Evolutionary conservation across 768 basidiomycete genomes (phyloP).

Genomic region (Suillus hirtellus): DNA sequence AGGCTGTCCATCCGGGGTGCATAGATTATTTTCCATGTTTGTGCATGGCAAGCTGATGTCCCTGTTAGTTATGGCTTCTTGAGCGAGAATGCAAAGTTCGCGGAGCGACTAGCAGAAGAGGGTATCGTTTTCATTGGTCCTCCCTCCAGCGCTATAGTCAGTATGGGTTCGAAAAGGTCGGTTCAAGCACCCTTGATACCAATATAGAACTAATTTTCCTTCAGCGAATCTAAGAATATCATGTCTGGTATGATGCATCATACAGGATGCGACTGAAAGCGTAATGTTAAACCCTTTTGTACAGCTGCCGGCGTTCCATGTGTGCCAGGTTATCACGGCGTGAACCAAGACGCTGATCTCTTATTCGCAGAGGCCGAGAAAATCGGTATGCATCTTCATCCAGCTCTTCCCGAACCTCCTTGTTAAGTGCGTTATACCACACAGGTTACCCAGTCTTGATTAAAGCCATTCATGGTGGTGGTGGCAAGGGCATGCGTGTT

Average conservation of each 20-base stretch:
- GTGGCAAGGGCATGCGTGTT: constrained; percentile 93
- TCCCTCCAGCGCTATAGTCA: constrained; percentile 81
- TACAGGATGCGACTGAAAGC: not conserved
- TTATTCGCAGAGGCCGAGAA: constrained; percentile 67
- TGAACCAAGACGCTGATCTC: constrained; percentile 72
- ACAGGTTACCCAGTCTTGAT: constrained; percentile 88
- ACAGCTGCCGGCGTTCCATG: constrained; percentile 87
- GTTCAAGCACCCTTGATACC: constrained; percentile 11
- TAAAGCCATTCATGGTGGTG: constrained; percentile 95
- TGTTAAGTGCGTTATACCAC: not conserved
- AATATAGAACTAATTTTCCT: not conserved
- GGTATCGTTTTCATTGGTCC: constrained; percentile 92
- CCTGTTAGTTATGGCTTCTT: constrained; percentile 76
- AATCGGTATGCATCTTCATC: constrained; percentile 51
- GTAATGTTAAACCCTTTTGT: constrained; percentile 17
- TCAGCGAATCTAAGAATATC: constrained; percentile 93
- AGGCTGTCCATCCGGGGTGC: constrained; percentile 94
- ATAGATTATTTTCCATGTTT: not conserved
- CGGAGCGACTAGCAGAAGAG: constrained; percentile 68
- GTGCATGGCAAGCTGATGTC: constrained; percentile 7
- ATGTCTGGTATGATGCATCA: constrained; percentile 62
- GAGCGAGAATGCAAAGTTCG: constrained; percentile 88
- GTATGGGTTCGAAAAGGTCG: constrained; percentile 95
- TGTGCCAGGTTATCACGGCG: constrained; percentile 91
- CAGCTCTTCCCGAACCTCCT: not conserved